Percentiles rank a stretch among this genome's conserved stretches.
These are phyloP conservation scores for Aspergillus sparsus DNA, from an alignment of 495 filamentous ascomycete genomes.

Conservation along the genomic window DNA sequence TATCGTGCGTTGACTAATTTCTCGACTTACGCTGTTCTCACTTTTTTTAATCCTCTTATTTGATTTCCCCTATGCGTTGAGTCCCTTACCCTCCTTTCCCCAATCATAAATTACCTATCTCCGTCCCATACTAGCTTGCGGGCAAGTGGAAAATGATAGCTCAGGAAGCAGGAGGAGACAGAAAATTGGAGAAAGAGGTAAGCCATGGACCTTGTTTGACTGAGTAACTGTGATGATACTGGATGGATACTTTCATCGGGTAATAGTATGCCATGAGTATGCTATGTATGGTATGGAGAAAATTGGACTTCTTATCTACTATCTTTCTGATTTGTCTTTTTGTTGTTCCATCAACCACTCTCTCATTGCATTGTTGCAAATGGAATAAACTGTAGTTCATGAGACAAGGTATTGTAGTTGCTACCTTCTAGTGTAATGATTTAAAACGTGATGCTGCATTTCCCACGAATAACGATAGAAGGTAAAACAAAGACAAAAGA, in stretches of 20 bases:
- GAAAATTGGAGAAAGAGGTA: constrained; percentile 2
- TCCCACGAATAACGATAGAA: too few species aligned
- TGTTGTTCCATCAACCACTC: background rate
- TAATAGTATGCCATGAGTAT: constrained; percentile 29
- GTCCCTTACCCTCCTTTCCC: constrained; percentile 11
- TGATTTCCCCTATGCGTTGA: constrained; percentile 24
- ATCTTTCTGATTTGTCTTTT: constrained; percentile 11
- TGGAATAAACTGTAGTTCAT: background rate
- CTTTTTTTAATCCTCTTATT: constrained; percentile 21
- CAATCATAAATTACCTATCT: constrained; percentile 14
- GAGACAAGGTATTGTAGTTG: too few species aligned
- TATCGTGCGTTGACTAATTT: constrained; percentile 27
- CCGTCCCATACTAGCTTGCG: constrained; percentile 21
- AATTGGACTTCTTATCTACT: constrained; percentile 23
- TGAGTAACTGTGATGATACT: constrained; percentile 25
- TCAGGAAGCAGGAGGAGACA: constrained; percentile 24
- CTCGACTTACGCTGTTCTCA: constrained; percentile 15
- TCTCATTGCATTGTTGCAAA: background rate
- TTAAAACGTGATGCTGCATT: too few species aligned
- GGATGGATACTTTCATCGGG: constrained; percentile 19
- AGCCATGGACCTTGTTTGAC: constrained; percentile 11
- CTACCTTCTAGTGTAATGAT: too few species aligned
- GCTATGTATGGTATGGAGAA: constrained; percentile 36
- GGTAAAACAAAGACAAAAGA: too few species aligned
- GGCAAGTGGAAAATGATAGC: constrained; percentile 20